These are phyloP conservation scores for Crithidia expoeki DNA, from an alignment of 208 protist species.

Conservation along the genomic window DNA sequence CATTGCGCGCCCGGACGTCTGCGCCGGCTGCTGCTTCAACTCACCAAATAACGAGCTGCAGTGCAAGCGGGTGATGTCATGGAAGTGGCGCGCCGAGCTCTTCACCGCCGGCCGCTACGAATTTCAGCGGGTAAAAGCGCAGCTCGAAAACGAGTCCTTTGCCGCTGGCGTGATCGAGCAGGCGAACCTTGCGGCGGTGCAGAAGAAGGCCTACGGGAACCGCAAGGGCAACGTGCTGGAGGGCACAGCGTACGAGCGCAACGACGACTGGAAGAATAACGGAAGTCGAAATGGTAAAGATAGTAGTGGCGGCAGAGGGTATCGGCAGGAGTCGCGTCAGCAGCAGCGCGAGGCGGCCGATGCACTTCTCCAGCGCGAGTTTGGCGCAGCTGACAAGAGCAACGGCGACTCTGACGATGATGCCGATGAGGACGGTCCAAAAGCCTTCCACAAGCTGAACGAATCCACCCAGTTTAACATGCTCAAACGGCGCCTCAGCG, in stretches of 20 bases:
- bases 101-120: conserved; percentile 95
- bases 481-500: conserved; percentile 95
- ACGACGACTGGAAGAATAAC: conserved; percentile 57
- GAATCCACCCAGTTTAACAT: conserved; percentile 92
- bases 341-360: conserved; percentile 73
- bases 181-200: conserved; percentile 83
- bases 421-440: conserved; percentile 55
- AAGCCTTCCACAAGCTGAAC: conserved; percentile 87
- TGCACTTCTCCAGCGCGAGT: conserved; percentile 58
- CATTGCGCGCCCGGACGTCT: conserved; percentile 95
- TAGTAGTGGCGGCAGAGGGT: conserved; percentile 46
- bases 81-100: conserved; percentile 98
- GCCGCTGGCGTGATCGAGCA: conserved; percentile 78
- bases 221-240: conserved; percentile 92
- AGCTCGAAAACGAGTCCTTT: conserved; percentile 97
- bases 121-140: conserved; percentile 94
- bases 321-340: conserved; percentile 65
- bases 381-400: conserved; percentile 25
- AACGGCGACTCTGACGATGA: conserved; percentile 36
- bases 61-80: conserved; percentile 98
- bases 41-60: conserved; percentile 93
- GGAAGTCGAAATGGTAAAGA: conserved; percentile 9
- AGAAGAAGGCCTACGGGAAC: conserved; percentile 92
- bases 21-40: conserved; percentile 98
- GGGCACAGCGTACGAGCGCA: conserved; percentile 85